These are phyloP conservation scores for Inga oerstediana DNA, from an alignment of 306 rosid species.

Conservation along the genomic window DNA sequence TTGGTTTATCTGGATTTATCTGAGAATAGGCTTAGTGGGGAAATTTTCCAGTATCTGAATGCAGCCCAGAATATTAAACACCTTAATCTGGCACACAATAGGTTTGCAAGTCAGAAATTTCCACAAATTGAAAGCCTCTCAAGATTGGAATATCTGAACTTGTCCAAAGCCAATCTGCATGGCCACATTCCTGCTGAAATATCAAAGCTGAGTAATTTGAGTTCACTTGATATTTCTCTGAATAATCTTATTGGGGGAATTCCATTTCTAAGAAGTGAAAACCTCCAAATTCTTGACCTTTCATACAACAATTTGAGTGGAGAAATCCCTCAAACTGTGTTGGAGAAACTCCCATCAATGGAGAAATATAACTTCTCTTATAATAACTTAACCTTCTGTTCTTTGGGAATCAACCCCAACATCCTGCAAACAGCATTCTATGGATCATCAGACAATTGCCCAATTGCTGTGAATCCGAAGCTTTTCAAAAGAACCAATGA, in stretches of 20 bases:
- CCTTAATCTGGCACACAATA: slow-evolving; percentile 84
- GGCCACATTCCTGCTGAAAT: slow-evolving; percentile 74
- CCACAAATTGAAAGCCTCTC: slow-evolving; percentile 57
- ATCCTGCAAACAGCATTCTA: slow-evolving; percentile 56
- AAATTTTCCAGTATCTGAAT: slow-evolving; percentile 57
- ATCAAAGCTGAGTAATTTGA: slow-evolving; percentile 56
- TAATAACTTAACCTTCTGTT: slow-evolving; percentile 83
- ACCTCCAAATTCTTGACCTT: slow-evolving; percentile 74
- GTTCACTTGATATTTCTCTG: slow-evolving; percentile 75
- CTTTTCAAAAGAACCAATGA: slow-evolving; percentile 47
- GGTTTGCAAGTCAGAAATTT: slow-evolving; percentile 67
- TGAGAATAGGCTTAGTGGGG: slow-evolving; percentile 82
- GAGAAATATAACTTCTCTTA: slow-evolving; percentile 88
- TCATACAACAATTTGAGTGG: slow-evolving; percentile 87
- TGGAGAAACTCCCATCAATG: slow-evolving; percentile 73
- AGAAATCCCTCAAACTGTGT: slow-evolving; percentile 58
- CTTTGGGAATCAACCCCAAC: slow-evolving; percentile 55
- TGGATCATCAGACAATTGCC: slow-evolving; percentile 80
- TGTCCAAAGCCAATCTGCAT: slow-evolving; percentile 73
- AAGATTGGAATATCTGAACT: slow-evolving; percentile 75
- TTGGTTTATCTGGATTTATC: slow-evolving; percentile 88
- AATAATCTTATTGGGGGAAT: slow-evolving; percentile 76
- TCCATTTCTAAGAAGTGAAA: slow-evolving; percentile 47
- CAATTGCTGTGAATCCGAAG: slow-evolving; percentile 87
- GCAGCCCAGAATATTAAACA: slow-evolving; percentile 62